Evolutionary conservation across 176 grass and related monocot genomes (phyloP).

Genomic region (Oropetium thomaeum): DNA sequence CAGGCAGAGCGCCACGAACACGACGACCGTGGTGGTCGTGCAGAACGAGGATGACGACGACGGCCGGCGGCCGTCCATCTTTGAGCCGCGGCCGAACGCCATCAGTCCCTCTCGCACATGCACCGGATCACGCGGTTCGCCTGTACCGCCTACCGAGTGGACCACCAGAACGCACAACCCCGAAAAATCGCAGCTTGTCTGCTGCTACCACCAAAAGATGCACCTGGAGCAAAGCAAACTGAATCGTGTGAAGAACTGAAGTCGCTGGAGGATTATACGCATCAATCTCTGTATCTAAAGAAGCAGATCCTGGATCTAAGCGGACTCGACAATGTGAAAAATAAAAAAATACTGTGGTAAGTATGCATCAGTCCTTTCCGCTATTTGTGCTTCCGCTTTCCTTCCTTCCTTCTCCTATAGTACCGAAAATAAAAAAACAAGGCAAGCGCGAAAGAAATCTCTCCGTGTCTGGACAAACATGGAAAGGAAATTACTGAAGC

Average conservation of each 20-base stretch:
- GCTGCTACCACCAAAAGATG: background rate
- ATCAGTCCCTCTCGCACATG: constrained; percentile 49
- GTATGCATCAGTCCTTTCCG: too few species aligned
- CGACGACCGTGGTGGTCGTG: constrained; percentile 65
- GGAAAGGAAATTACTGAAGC: constrained; percentile 18
- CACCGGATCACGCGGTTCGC: constrained; percentile 14
- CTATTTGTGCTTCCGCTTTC: background rate
- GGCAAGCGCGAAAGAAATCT: background rate
- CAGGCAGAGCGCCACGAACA: constrained; percentile 78
- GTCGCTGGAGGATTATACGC: background rate
- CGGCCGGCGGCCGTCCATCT: constrained; percentile 75
- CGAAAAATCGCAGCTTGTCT: background rate
- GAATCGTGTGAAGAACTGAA: constrained; percentile 18
- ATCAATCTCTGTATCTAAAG: constrained; percentile 29
- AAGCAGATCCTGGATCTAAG: constrained; percentile 28
- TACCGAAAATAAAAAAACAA: constrained; percentile 8
- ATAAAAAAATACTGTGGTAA: too few species aligned
- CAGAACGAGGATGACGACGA: constrained; percentile 61
- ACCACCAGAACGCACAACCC: constrained; percentile 5
- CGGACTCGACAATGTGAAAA: background rate
- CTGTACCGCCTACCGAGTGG: constrained; percentile 6
- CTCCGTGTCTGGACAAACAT: background rate
- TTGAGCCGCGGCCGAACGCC: constrained; percentile 63
- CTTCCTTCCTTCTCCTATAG: constrained; percentile 13
- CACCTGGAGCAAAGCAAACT: constrained; percentile 37